These are phyloP conservation scores for Diaporthe sp. DNA, from an alignment of 2,329 filamentous ascomycete genomes.

Conservation along the genomic window DNA sequence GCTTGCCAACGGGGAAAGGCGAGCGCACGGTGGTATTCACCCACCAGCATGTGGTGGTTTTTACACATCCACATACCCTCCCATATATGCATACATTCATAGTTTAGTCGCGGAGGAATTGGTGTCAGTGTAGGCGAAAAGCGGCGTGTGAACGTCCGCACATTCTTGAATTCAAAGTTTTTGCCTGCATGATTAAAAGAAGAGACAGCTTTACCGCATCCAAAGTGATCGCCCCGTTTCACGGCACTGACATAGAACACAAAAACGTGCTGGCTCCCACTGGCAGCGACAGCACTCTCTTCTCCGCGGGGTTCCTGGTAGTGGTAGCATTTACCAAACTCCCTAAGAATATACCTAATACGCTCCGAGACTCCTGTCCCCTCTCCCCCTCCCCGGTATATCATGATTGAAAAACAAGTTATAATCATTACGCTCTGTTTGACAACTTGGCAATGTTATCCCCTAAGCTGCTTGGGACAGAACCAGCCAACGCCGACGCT, in stretches of 20 bases:
- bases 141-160: slow-evolving; percentile 5
- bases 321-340: not conserved
- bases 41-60: not conserved
- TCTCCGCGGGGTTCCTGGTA: not conserved
- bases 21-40: not conserved
- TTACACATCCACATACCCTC: not conserved
- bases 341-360: not conserved
- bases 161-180: slow-evolving; percentile 25
- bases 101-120: not conserved
- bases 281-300: not conserved
- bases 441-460: not conserved
- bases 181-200: slow-evolving; percentile 4
- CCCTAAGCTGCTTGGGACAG: not conserved
- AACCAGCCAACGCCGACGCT: slow-evolving; percentile 46
- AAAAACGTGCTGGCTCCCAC: not conserved
- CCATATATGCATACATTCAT: not conserved
- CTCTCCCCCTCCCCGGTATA: too few relatives aligned
- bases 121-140: not conserved
- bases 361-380: not conserved
- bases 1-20: not conserved
- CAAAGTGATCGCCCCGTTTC: not conserved
- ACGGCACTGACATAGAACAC: not conserved
- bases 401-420: not conserved
- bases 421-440: not conserved
- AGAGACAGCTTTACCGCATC: not conserved